Percentiles rank a stretch among this genome's conserved stretches.
Evolutionary conservation across 2,329 filamentous ascomycete species (phyloP).

Genomic region (Cucurbitaria berberidis): DNA sequence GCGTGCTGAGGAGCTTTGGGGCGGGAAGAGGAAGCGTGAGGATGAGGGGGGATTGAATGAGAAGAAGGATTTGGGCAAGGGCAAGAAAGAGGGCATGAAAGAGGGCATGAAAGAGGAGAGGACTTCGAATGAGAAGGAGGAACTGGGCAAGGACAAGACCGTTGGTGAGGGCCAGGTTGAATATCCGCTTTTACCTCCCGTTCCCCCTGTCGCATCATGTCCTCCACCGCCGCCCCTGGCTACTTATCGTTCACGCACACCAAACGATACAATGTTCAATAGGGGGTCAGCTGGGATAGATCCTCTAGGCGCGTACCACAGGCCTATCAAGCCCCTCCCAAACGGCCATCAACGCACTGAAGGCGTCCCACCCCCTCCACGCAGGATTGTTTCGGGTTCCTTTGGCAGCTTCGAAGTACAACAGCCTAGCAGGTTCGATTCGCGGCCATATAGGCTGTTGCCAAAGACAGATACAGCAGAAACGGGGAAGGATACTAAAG

Average conservation of each 20-base stretch:
- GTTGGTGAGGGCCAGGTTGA: neutral
- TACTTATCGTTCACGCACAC: neutral
- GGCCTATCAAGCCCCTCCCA: conserved; percentile 3
- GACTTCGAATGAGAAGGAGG: neutral
- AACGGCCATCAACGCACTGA: neutral
- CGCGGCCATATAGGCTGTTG: conserved; percentile 9
- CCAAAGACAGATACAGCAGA: neutral
- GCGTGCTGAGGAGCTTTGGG: conserved; percentile 7
- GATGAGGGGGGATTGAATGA: neutral
- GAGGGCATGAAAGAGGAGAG: neutral
- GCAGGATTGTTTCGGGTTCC: conserved; percentile 10
- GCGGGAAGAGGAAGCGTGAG: neutral
- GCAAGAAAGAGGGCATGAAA: too few relatives aligned
- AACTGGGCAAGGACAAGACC: neutral
- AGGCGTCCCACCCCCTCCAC: neutral
- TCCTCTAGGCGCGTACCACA: conserved; percentile 8
- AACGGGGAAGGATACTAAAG: neutral
- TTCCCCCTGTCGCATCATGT: neutral
- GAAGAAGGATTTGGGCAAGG: neutral
- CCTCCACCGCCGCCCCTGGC: neutral
- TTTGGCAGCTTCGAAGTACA: conserved; percentile 19
- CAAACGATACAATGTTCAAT: conserved; percentile 5
- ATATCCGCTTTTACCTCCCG: neutral
- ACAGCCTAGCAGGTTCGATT: conserved; percentile 7
- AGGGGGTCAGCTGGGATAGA: conserved; percentile 9